Percentiles rank a stretch among this genome's conserved stretches.
These are phyloP conservation scores for Scutellaria galericulata DNA, from an alignment of 257 asterid species.

Conservation along the genomic window DNA sequence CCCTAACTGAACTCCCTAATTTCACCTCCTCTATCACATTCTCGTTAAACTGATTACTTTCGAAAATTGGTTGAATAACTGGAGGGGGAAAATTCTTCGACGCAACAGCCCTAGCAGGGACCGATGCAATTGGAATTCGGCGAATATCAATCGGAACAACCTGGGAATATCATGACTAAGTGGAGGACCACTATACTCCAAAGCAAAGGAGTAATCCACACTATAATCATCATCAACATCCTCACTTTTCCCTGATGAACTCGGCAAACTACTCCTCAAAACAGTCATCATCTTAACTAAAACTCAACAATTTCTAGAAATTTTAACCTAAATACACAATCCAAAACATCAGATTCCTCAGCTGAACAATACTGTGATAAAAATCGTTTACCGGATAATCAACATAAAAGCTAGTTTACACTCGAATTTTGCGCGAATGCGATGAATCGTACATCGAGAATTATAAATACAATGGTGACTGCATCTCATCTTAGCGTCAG, in stretches of 20 bases:
- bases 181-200: conserved; percentile 80
- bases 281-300: conserved; percentile 42
- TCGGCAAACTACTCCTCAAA: conserved; percentile 38
- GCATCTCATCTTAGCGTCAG: conserved; percentile 24
- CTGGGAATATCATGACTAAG: conserved; percentile 66
- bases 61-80: conserved; percentile 66
- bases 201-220: conserved; percentile 72
- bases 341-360: conserved; percentile 4
- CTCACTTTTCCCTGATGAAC: conserved; percentile 32
- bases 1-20: conserved; percentile 37
- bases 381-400: conserved; percentile 1
- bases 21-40: conserved; percentile 36
- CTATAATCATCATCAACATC: conserved; percentile 43
- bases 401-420: not conserved
- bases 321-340: conserved; percentile 4
- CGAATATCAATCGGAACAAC: conserved; percentile 67
- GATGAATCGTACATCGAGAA: not conserved
- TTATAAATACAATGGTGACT: conserved; percentile 4
- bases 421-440: not conserved
- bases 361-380: not conserved
- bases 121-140: conserved; percentile 68
- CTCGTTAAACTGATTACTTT: conserved; percentile 38
- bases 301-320: conserved; percentile 24
- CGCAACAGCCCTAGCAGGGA: conserved; percentile 43
- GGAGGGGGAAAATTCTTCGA: conserved; percentile 52